Percentiles rank a stretch among this genome's conserved stretches.
phyloP scores from a whole-genome alignment of 1,284 basidiomycete species.

The Flammula alnicola region DNA sequence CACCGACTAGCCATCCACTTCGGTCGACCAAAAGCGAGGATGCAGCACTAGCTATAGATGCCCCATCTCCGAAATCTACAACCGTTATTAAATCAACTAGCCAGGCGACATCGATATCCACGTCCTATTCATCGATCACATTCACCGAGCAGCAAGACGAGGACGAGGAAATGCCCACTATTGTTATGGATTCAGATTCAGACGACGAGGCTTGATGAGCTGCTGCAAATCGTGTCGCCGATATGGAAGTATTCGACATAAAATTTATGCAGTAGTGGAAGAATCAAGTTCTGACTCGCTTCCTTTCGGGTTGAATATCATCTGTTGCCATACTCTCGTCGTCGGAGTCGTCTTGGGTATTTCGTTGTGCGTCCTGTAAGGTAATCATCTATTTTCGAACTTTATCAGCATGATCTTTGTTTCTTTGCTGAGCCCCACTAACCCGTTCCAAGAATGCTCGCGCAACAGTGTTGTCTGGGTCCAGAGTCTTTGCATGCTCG shows the following conservation, averaged over 20 bases:
- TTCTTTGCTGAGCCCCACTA: constrained; percentile 1
- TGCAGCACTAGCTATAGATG: too few species aligned
- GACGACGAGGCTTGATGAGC: constrained; percentile 36
- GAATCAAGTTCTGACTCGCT: constrained; percentile 14
- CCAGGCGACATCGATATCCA: neutral
- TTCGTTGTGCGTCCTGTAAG: constrained; percentile 17
- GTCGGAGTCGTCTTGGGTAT: constrained; percentile 32
- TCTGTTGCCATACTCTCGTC: constrained; percentile 20
- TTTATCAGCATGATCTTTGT: neutral
- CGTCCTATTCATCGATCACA: neutral
- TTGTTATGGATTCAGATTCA: constrained; percentile 53
- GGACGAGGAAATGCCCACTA: constrained; percentile 50
- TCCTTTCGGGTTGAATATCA: constrained; percentile 13
- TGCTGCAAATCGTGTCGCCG: neutral
- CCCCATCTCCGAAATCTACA: too few species aligned
- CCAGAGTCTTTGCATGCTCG: constrained; percentile 61
- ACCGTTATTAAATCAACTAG: neutral
- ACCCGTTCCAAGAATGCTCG: constrained; percentile 60
- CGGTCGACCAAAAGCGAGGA: too few species aligned
- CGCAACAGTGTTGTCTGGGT: constrained; percentile 61
- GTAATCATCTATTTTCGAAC: constrained; percentile 12
- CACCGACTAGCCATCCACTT: too few species aligned
- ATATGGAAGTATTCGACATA: too few species aligned
- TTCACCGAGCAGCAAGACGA: constrained; percentile 27
- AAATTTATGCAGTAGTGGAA: too few species aligned